Evolutionary conservation across 2,329 filamentous ascomycete species (phyloP).

Genomic region (Sclerotinia glacialis): DNA sequence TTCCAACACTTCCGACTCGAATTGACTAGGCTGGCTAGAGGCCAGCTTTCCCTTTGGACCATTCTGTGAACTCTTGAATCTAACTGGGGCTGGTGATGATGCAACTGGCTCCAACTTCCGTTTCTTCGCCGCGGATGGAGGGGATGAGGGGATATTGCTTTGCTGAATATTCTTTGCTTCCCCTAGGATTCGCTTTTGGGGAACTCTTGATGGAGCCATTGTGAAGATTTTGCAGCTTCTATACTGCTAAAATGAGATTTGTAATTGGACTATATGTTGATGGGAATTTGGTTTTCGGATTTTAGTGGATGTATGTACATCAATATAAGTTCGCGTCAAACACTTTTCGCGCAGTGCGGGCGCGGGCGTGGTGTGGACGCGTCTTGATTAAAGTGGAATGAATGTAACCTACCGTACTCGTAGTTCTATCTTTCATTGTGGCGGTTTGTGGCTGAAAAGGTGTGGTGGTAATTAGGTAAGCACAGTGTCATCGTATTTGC

Average conservation of each 20-base stretch:
- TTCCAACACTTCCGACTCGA: constrained; percentile 91
- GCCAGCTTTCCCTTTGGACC: constrained; percentile 59
- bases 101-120: constrained; percentile 67
- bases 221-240: constrained; percentile 22
- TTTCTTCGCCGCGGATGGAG: constrained; percentile 62
- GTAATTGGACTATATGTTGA: background rate
- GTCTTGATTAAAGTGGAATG: constrained; percentile 23
- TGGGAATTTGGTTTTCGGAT: background rate
- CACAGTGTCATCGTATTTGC: background rate
- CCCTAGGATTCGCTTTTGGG: constrained; percentile 71
- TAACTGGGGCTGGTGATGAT: constrained; percentile 53
- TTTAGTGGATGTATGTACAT: background rate
- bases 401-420: too few species aligned
- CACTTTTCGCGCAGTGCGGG: constrained; percentile 14
- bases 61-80: constrained; percentile 62
- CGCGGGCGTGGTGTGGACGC: constrained; percentile 22
- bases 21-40: constrained; percentile 79
- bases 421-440: too few species aligned
- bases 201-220: constrained; percentile 46
- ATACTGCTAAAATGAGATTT: constrained; percentile 1
- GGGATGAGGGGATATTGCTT: constrained; percentile 50
- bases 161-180: constrained; percentile 63
- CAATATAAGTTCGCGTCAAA: constrained; percentile 18
- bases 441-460: background rate
- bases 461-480: background rate